Base-by-base conservation (phyloP, 2,329 filamentous ascomycete genomes). In the Westerdykella sp. region DNA sequence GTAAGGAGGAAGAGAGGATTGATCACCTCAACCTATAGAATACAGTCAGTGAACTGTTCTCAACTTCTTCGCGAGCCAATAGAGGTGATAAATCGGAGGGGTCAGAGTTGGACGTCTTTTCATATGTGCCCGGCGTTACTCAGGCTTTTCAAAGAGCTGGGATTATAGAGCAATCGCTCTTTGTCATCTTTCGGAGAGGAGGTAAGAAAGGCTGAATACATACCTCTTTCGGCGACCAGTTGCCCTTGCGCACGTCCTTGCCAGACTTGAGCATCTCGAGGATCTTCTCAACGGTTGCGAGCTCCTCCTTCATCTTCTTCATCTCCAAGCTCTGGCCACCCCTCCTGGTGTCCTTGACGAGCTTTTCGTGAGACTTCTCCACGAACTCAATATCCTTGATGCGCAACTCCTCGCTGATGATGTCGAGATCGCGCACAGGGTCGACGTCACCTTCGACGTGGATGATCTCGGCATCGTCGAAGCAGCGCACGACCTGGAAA, bases 371-470 rank as follows among this genome's bases (percentile, higher is more conserved):
- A 4, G 90, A 86, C 79, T 98, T 98, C 74, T 95, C 90, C 47
- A 87, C 83, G 67, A 97, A 98, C 75, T 98, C 94, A 54, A 96
- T 96, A 72, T 98, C 93, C 77, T 98, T 98, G 69, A 96, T 83
- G 51, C 91, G 83, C 64, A 98, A 76, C 74, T 98, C 93, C 66
- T 97, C 90, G 68, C 84, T 88, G 72, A 98, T 97, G 69, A 98
- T 98, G 63, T 88, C 86, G 56, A 98, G 72, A 76, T 98, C 93
- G 65, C 93, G 84, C 48, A 86, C 80, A 28, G 93, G 94, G 73
- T 98, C 87, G 59, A 98, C 94, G 62, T 98, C 93, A 67, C 93
- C 94, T 77, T 98, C 94, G 54, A 98, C 90, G 79, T 98, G 93
- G 60, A 96, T 97, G 62, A 98, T 98, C 73, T 98, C 93, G 47